Base-by-base conservation (phyloP, 371 early-diverging fungal species). In the Lichtheimia hyalospora region DNA sequence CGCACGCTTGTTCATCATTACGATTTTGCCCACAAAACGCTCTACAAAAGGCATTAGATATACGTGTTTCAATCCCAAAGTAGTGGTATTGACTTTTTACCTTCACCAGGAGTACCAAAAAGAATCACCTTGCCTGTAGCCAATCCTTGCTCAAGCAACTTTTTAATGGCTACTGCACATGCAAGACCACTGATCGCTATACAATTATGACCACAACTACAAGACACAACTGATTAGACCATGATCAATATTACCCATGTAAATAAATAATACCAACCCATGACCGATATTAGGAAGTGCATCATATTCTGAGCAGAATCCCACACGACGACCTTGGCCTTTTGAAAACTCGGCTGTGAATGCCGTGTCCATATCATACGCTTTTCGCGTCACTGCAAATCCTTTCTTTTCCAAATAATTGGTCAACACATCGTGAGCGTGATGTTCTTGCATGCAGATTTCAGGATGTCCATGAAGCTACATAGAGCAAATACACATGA, bases 51-150 rank as follows among this genome's bases (percentile, higher is more conserved):
- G 14, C 20, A 25, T 27, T 27, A 27, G 27, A 27, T 7, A 27
- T 7, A 27, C 4, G 27, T 6, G 18, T 49, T 1, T 6, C 27
- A 27, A 27, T 27, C 27, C 7, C 27, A 1, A 8, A 34, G 34
- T 34, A 5, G 10, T 0, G 2, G 6, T 4, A 76, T 74, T 67
- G 89, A 89, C 1, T 43, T 14, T 20, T 6, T 59, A 59, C 60
- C 89, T 73, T 93, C 92, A 14, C 86, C 91, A 1, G 93, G 92
- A 2, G 91, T 90, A 34, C 92, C 93, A 72, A 86, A 89, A 46
- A 92, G 68, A 57, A 79, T 79, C 57, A 92, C 84, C 21, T 75
- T 76, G 41, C 86, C 91, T 13, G 73, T 63, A 27, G 86, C 68
- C 16, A 73, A 57, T 49, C 77, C 79, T 27, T 64, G 67, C 44